These are phyloP conservation scores for Magnaporthiopsis rhizophila DNA, from an alignment of 2,329 filamentous ascomycete species.

Conservation along the genomic window DNA sequence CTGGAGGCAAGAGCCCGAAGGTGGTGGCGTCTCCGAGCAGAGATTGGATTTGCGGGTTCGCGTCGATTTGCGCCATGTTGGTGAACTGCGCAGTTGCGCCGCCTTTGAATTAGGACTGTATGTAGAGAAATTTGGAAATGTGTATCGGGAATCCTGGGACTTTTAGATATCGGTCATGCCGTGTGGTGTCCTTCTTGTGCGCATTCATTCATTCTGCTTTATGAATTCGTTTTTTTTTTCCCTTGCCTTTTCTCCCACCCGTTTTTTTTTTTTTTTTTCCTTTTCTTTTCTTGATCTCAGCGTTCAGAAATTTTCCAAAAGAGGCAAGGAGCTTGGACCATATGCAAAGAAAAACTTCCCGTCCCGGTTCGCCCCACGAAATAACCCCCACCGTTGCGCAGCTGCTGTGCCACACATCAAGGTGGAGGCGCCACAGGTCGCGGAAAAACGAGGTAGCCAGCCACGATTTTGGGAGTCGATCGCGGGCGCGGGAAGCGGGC, in stretches of 20 bases:
- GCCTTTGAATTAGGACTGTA: background rate
- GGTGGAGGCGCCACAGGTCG: background rate
- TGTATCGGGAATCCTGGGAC: too few species aligned
- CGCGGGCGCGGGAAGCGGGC: background rate
- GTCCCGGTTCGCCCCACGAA: too few species aligned
- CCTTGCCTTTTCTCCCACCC: background rate
- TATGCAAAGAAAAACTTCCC: background rate
- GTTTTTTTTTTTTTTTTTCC: conserved; percentile 1
- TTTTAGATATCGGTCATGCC: background rate
- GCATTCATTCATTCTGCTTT: background rate
- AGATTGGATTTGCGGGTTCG: conserved; percentile 46
- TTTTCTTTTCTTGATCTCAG: conserved; percentile 2
- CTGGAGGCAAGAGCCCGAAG: conserved; percentile 56
- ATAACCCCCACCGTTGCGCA: background rate
- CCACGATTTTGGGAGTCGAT: background rate
- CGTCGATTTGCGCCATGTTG: conserved; percentile 48
- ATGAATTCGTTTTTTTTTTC: background rate
- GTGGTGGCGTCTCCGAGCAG: conserved; percentile 46
- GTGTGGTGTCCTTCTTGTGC: background rate
- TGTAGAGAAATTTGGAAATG: background rate
- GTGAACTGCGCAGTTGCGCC: conserved; percentile 14
- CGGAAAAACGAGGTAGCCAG: background rate
- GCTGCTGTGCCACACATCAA: background rate
- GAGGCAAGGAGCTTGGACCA: conserved; percentile 7
- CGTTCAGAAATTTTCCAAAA: conserved; percentile 4